Percentiles rank a stretch among this genome's conserved stretches.
These are phyloP conservation scores for Mortierella hygrophila DNA, from an alignment of 192 early-diverging fungal genomes.

Conservation along the genomic window DNA sequence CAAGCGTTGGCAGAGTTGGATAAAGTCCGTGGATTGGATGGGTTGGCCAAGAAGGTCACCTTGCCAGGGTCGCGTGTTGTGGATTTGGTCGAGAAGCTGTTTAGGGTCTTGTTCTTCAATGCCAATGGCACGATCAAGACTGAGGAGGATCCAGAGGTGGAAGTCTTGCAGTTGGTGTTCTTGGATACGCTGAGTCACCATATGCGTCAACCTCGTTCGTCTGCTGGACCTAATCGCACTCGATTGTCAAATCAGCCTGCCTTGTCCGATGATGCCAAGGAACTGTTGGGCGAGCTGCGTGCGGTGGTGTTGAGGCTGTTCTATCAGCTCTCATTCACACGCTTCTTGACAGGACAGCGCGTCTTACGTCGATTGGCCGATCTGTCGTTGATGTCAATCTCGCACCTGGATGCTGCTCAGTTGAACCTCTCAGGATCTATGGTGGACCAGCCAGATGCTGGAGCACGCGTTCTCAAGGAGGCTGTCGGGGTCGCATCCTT, in stretches of 20 bases:
- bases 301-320: constrained; percentile 28
- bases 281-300: constrained; percentile 34
- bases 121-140: background rate
- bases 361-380: constrained; percentile 45
- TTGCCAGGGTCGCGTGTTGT: constrained; percentile 54
- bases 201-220: constrained; percentile 18
- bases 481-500: constrained; percentile 37
- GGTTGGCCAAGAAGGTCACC: constrained; percentile 55
- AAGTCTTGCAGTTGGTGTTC: constrained; percentile 58
- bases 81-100: constrained; percentile 48
- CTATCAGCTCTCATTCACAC: constrained; percentile 5
- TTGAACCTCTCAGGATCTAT: background rate
- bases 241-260: background rate
- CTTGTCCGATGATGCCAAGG: constrained; percentile 30
- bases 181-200: constrained; percentile 54
- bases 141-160: constrained; percentile 10
- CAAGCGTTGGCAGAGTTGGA: constrained; percentile 27
- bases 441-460: background rate
- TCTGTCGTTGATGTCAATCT: constrained; percentile 45
- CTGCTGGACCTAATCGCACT: background rate
- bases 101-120: constrained; percentile 36
- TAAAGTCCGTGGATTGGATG: constrained; percentile 61
- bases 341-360: constrained; percentile 3
- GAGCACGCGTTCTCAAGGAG: constrained; percentile 28
- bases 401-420: constrained; percentile 40